Base-by-base conservation (phyloP, 1,284 basidiomycete species). In the Bjerkandera adusta region DNA sequence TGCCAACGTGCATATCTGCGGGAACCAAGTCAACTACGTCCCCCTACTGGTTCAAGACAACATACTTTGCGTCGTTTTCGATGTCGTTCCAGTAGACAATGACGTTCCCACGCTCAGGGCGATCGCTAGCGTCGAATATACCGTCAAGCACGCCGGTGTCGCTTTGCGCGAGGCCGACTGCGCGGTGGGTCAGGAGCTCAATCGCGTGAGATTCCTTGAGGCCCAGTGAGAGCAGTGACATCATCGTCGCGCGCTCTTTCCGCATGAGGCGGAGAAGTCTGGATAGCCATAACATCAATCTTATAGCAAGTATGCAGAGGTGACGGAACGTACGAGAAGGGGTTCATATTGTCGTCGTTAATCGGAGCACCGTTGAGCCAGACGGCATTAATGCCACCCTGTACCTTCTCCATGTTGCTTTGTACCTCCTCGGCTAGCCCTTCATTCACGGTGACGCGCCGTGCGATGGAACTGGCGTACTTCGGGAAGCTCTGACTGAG, bases 1-100 rank as follows among this genome's bases (percentile, higher is more conserved):
- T 20, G 15, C 43, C 43, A 49, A n/a, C 48, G 41, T 8, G 36
- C 36, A 30, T 49, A 43, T 21, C 39, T 48, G 22, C 13, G 18
- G 12, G 18, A 16, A 16, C 20, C 36, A 18, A 1, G 13, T 11
- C 15, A 3, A 24, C 41, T 34, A 18, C 6, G n/a, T 15, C 36
- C 3, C 13, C 10, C 13, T 27, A 34, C 24, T 30, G 15, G 11
- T 18, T 34, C 27, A 18, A 36, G 51, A 32, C 32, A 43, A 65
- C 68, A 46, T 65, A 88, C 73, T 79, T 71, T n/a, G 68, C 71
- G 61, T 97, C 95, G 51, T 83, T 88, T 67, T 92, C 86, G 20
- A 98, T 66, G 65, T 98, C 86, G 65, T 98, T 98, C 80, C 88
- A 85, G 81, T 89, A 98, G 0, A 83, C 62, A 41, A 97, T 79